These are phyloP conservation scores for Pelargonium hybrid DNA, from an alignment of 441 rosid genomes.

Conservation along the genomic window DNA sequence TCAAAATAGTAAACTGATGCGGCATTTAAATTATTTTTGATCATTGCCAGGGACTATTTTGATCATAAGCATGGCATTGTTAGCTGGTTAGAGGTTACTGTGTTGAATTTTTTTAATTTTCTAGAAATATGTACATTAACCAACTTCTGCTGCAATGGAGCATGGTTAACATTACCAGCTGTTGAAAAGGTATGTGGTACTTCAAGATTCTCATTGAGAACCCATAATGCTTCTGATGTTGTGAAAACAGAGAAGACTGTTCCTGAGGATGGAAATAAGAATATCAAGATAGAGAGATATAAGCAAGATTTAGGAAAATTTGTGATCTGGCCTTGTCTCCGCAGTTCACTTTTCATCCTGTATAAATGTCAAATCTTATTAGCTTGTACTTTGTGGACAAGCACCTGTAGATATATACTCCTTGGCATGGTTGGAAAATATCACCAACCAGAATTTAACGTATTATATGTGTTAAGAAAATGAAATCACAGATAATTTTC, in stretches of 20 bases:
- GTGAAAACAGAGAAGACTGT: background rate
- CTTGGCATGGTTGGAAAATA: background rate
- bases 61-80: constrained; percentile 3
- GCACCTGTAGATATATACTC: background rate
- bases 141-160: constrained; percentile 19
- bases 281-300: background rate
- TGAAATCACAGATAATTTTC: background rate
- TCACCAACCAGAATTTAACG: background rate
- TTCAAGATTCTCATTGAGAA: background rate
- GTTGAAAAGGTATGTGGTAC: constrained; percentile 4
- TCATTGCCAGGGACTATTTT: constrained; percentile 9
- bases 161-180: constrained; percentile 18
- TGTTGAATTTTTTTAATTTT: constrained; percentile 1
- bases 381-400: background rate
- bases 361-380: background rate
- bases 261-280: background rate
- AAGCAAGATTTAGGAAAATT: no score
- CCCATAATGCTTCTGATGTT: background rate
- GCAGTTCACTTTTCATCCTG: background rate
- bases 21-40: constrained; percentile 15
- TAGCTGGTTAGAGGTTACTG: constrained; percentile 18
- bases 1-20: background rate
- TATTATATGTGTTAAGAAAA: no score
- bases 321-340: background rate
- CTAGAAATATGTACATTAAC: constrained; percentile 12